Evolutionary conservation across 2,329 filamentous ascomycete species (phyloP), one percentile per base, ranked within the genome.

Genomic region (Paraphoma sp.): DNA sequence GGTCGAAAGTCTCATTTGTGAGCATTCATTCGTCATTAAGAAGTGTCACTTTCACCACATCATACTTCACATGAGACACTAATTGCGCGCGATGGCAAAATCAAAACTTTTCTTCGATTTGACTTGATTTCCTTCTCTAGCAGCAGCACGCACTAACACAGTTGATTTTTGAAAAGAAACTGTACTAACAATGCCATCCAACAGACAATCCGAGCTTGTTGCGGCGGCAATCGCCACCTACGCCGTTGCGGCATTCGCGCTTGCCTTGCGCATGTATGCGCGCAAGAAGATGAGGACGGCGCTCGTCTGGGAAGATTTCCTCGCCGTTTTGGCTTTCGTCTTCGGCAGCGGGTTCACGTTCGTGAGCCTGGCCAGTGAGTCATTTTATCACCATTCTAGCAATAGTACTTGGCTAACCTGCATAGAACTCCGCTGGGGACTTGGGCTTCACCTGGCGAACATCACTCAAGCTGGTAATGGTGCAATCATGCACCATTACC

Each of bases 341-440:
- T 51, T 60, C 23, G 64, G 66, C 4, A 68, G 57, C 12, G 63
- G 53, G 0, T 68, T 66, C 29, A 69, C 64, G 3, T 63, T 68
- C 45, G 51, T 69, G 46, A 67, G 64, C 44, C 47, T 69, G 18
- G 64, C 57, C 53, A 68, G 66, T 65, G 66, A 36, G 56, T 59
- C 8, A 8, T 16, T 6, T 18, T 29, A 16, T 7, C 31, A 33
- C 16, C 30, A 33, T 16, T 45, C 16, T 16, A 14, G 4, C 17
- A 2, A 30, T n/a, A 23, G 14, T 28, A 11, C 7, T 9, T 10
- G 18, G 42, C 59, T 63, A 29, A 64, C 47, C 18, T 16, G n/a
- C 38, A 14, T 38, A 69, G 66, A 69, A 43, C 64, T 62, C 53
- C 56, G 66, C 53, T 69, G 66, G 66, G 66, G 66, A 2, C 59